These are phyloP conservation scores for Suillus subalutaceus DNA, from an alignment of 768 basidiomycete species.

Conservation along the genomic window DNA sequence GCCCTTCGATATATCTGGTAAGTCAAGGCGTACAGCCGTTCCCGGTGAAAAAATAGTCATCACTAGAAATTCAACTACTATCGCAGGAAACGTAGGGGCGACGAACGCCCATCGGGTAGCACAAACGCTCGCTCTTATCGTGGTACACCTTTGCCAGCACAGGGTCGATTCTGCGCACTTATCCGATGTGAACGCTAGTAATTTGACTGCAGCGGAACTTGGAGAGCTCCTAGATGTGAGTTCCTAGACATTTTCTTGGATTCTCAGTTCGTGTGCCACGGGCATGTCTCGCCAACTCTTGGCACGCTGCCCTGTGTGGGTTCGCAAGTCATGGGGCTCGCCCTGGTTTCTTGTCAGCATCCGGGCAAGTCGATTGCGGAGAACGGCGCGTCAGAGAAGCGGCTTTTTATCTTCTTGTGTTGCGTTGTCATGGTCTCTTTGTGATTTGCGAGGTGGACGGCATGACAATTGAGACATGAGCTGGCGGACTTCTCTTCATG, in stretches of 20 bases:
- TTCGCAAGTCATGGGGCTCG: not conserved
- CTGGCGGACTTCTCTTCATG: not conserved
- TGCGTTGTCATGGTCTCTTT: slow-evolving; percentile 1
- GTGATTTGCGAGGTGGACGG: not conserved
- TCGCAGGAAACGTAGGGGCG: not conserved
- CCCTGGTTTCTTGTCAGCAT: not conserved
- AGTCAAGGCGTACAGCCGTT: not conserved
- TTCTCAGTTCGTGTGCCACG: not conserved
- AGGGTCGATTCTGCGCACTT: slow-evolving; percentile 18
- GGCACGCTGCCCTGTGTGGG: not conserved
- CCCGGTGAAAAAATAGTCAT: not conserved
- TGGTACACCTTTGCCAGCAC: slow-evolving; percentile 28
- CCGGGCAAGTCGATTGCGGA: slow-evolving; percentile 1
- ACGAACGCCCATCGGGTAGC: slow-evolving; percentile 21
- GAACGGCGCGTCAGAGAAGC: not conserved
- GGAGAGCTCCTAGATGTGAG: slow-evolving; percentile 37
- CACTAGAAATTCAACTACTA: not conserved
- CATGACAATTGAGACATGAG: slow-evolving; percentile 5
- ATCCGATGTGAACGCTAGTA: slow-evolving; percentile 14
- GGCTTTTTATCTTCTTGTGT: slow-evolving; percentile 2
- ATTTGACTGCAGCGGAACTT: slow-evolving; percentile 33
- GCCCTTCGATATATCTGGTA: slow-evolving; percentile 19
- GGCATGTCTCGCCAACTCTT: not conserved
- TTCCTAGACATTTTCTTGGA: slow-evolving; percentile 11
- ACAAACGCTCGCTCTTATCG: slow-evolving; percentile 21